Evolutionary conservation across 164 flowering plant species (phyloP).

Genomic region (Kingdonia uniflora): DNA sequence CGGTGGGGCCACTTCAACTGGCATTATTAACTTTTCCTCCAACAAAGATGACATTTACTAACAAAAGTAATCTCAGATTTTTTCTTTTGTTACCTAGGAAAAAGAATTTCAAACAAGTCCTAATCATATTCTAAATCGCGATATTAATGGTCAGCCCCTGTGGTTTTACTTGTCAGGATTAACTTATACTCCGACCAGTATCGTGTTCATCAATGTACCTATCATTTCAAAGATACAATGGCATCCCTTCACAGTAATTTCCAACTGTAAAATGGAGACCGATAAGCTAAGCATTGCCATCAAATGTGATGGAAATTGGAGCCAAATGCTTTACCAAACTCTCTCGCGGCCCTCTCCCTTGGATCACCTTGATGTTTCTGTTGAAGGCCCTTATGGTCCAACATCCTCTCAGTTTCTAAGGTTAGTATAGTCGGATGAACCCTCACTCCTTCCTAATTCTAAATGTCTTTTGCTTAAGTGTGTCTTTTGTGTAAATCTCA

Average conservation of each 20-base stretch:
- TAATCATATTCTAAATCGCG: no score
- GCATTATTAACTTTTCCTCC: no score
- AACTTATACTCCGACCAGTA: conserved; percentile 44
- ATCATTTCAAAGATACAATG: conserved; percentile 64
- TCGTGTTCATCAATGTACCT: conserved; percentile 47
- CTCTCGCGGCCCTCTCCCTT: conserved; percentile 37
- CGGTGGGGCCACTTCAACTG: no score
- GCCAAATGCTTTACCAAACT: conserved; percentile 38
- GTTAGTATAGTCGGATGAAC: conserved; percentile 16
- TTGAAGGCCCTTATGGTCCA: conserved; percentile 94
- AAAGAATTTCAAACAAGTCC: no score
- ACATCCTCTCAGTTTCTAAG: conserved; percentile 45
- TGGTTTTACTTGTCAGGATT: conserved; percentile 26
- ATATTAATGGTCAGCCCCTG: no score
- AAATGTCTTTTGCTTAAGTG: not conserved
- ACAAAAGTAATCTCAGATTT: no score
- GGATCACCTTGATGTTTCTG: conserved; percentile 44
- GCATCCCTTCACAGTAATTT: conserved; percentile 74
- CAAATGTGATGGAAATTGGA: conserved; percentile 57
- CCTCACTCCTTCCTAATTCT: not conserved
- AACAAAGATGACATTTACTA: no score
- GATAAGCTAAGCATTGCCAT: conserved; percentile 50
- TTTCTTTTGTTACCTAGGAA: no score
- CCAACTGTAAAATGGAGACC: conserved; percentile 45
- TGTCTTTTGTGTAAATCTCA: not conserved